These are phyloP conservation scores for Skeletonema marinoi DNA, from an alignment of 108 stramenopile genomes.

Conservation along the genomic window DNA sequence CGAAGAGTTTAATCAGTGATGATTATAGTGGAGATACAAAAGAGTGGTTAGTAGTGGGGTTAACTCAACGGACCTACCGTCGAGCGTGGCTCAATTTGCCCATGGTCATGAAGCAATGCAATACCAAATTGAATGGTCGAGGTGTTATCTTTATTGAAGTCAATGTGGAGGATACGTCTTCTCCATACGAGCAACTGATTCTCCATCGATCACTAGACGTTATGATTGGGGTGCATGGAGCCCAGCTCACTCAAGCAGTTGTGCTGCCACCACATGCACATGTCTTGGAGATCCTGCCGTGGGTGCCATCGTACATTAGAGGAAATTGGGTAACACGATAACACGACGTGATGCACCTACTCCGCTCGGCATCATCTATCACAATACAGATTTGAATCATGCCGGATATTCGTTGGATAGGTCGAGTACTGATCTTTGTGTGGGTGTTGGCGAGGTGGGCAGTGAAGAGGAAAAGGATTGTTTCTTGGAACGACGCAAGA, in stretches of 20 bases:
- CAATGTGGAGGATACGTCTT: constrained; percentile 50
- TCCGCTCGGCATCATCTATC: constrained; percentile 55
- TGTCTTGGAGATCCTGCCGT: constrained; percentile 57
- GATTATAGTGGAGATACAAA: constrained; percentile 24
- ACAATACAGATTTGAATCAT: constrained; percentile 57
- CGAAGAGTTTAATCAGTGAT: constrained; percentile 10
- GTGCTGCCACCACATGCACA: constrained; percentile 46
- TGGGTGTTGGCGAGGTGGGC: constrained; percentile 19
- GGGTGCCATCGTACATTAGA: constrained; percentile 46
- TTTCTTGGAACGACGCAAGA: constrained; percentile 23
- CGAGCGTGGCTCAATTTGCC: constrained; percentile 29
- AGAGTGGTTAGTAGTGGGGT: constrained; percentile 30
- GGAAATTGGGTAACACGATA: constrained; percentile 39
- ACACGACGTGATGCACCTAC: constrained; percentile 34
- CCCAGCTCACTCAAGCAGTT: constrained; percentile 56
- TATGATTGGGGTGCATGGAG: constrained; percentile 33
- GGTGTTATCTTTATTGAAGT: constrained; percentile 52
- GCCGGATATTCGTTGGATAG: constrained; percentile 44
- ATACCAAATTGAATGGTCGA: constrained; percentile 9
- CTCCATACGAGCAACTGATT: constrained; percentile 46
- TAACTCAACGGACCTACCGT: constrained; percentile 28
- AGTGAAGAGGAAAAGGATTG: constrained; percentile 23
- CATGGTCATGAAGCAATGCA: constrained; percentile 33
- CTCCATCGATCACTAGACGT: constrained; percentile 58
- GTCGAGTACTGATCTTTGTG: constrained; percentile 34